phyloP scores from a whole-genome alignment of 345 rosid genomes.

The Moricandia moricandioides region DNA sequence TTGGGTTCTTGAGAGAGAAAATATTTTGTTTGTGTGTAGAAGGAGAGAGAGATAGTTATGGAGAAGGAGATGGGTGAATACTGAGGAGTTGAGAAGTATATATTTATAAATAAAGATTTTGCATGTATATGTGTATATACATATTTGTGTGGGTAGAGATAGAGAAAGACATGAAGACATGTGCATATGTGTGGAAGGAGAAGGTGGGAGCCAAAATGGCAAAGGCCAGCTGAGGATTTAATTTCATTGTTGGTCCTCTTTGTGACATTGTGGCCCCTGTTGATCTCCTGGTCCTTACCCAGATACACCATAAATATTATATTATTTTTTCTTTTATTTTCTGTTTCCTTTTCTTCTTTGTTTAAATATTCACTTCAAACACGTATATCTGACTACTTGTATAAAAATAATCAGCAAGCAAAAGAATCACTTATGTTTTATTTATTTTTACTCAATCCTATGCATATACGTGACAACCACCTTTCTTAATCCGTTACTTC shows the following conservation, averaged over 20 bases:
- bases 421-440: background rate
- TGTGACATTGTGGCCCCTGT: constrained; percentile 54
- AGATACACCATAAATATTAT: constrained; percentile 29
- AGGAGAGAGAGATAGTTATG: constrained; percentile 14
- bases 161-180: constrained; percentile 36
- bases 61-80: constrained; percentile 30
- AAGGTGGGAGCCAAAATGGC: constrained; percentile 56
- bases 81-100: constrained; percentile 35
- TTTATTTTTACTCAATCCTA: background rate
- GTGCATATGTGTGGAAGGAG: constrained; percentile 46
- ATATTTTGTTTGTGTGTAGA: constrained; percentile 22
- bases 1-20: constrained; percentile 15
- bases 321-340: background rate
- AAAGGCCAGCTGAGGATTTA: constrained; percentile 38
- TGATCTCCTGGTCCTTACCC: constrained; percentile 41
- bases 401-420: constrained; percentile 4
- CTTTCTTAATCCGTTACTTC: background rate
- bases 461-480: constrained; percentile 6
- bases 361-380: constrained; percentile 15
- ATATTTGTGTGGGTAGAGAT: constrained; percentile 8
- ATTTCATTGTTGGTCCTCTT: constrained; percentile 49
- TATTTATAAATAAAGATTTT: constrained; percentile 29
- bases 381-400: constrained; percentile 16
- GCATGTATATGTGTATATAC: constrained; percentile 33
- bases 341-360: background rate